These are phyloP conservation scores for Chalaropsis thielavioides DNA, from an alignment of 2,329 filamentous ascomycete genomes.

Conservation along the genomic window DNA sequence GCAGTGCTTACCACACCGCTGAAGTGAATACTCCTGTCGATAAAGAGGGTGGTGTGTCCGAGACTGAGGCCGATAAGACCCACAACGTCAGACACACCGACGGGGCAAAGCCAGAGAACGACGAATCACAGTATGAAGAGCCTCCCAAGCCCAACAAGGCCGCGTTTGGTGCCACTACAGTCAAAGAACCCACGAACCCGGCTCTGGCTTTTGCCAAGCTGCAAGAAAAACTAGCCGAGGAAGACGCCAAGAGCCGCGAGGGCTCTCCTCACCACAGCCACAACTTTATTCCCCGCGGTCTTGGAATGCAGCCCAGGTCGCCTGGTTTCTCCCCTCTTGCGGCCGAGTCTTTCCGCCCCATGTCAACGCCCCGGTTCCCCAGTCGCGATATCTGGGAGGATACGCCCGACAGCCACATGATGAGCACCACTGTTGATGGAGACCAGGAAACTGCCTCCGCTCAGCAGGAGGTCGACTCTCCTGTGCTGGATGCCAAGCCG, in stretches of 20 bases:
- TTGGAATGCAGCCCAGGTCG: slow-evolving; percentile 18
- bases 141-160: slow-evolving; percentile 22
- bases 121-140: slow-evolving; percentile 5
- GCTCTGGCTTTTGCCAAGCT: slow-evolving; percentile 51
- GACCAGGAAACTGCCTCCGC: neutral
- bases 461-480: neutral
- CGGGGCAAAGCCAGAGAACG: neutral
- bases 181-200: slow-evolving; percentile 37
- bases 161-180: slow-evolving; percentile 22
- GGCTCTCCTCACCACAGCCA: slow-evolving; percentile 31
- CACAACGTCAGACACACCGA: neutral
- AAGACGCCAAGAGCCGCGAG: slow-evolving; percentile 28
- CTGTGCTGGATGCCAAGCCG: neutral
- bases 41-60: neutral
- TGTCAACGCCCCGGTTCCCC: slow-evolving; percentile 42
- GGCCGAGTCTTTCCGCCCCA: slow-evolving; percentile 8
- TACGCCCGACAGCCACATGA: slow-evolving; percentile 64
- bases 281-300: slow-evolving; percentile 31
- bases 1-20: slow-evolving; percentile 62
- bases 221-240: slow-evolving; percentile 50
- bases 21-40: slow-evolving; percentile 65
- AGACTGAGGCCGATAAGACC: slow-evolving; percentile 29
- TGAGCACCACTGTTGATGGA: slow-evolving; percentile 54
- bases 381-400: slow-evolving; percentile 95
- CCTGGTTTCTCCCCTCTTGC: slow-evolving; percentile 6